Evolutionary conservation across 2,329 filamentous ascomycete species (phyloP), one percentile per base, ranked within the genome.

Genomic region (Aspergillus sp.): DNA sequence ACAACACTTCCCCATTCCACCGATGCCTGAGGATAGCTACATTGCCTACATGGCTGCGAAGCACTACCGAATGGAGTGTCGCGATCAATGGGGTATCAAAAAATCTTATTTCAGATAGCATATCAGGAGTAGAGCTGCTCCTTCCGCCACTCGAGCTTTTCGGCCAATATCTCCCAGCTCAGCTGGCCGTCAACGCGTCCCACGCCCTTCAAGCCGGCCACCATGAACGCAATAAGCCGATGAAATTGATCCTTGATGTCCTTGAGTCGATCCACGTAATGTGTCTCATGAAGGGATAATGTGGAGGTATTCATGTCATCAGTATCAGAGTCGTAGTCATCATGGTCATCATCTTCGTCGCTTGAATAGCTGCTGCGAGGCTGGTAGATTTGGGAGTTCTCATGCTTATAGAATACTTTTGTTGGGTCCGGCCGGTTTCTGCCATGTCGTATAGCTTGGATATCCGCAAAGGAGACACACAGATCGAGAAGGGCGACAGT

Each of bases 141-240:
- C 46, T 63, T 64, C 47, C 69, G 67, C 72, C 72, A 74, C 47
- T 92, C 87, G 42, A 95, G 70, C 76, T 87, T 88, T 69, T 95
- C 90, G 0, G 88, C 90, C 54, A 96, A 68, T 54, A 88, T 83
- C 70, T 94, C 89, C 88, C 91, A 93, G 66, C 86, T 81, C 65
- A 63, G 79, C 72, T 89, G 84, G 24, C 84, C 84, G 45, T 88
- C 86, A 32, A 86, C 88, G 60, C 91, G 81, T 46, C 89, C 86
- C 9, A 94, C 83, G 9, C 87, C 87, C 49, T 86, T 82, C 57
- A 96, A 67, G 0, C 89, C 90, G 46, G 86, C 84, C 2, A 80
- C 80, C 13, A 94, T 78, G 67, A 95, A 95, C 0, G 80, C 76
- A 24, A 91, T 64, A 45, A 88, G 76, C 41, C 80, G 79, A 50